phyloP scores from a whole-genome alignment of 257 asterid species.

The Rauvolfia tetraphylla region DNA sequence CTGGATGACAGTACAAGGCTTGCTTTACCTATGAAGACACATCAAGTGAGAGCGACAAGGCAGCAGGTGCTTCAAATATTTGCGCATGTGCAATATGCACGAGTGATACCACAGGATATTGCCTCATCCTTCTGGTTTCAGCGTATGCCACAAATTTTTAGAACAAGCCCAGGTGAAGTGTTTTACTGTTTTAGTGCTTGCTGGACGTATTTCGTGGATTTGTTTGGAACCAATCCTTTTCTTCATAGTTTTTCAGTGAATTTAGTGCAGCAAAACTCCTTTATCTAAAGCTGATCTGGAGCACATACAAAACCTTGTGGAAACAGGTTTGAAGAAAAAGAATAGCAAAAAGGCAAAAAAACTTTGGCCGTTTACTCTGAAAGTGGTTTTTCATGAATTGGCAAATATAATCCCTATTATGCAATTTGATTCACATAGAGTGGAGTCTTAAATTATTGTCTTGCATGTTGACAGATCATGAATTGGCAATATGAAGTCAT shows the following conservation, averaged over 20 bases:
- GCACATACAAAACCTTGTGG: background rate
- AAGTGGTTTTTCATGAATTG: background rate
- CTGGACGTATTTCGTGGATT: background rate
- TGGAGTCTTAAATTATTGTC: background rate
- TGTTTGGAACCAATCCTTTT: background rate
- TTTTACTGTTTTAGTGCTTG: background rate
- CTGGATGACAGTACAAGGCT: conserved; percentile 1
- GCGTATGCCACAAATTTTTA: background rate
- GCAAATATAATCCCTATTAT: background rate
- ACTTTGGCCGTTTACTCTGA: background rate
- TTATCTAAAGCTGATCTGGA: background rate
- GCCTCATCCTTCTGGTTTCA: background rate
- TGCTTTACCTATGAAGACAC: background rate
- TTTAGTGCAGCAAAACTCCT: background rate
- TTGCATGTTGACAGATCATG: background rate
- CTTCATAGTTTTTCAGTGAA: background rate
- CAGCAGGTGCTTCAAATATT: background rate
- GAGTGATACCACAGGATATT: background rate
- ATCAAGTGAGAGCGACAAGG: background rate
- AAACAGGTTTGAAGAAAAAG: background rate
- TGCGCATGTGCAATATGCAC: background rate
- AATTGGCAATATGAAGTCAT: background rate
- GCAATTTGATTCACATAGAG: background rate
- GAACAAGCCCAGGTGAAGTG: background rate
- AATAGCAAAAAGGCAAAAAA: too few species aligned